Conservation (phyloP, 768 basidiomycete species). For the Clathrus columnatus region DNA sequence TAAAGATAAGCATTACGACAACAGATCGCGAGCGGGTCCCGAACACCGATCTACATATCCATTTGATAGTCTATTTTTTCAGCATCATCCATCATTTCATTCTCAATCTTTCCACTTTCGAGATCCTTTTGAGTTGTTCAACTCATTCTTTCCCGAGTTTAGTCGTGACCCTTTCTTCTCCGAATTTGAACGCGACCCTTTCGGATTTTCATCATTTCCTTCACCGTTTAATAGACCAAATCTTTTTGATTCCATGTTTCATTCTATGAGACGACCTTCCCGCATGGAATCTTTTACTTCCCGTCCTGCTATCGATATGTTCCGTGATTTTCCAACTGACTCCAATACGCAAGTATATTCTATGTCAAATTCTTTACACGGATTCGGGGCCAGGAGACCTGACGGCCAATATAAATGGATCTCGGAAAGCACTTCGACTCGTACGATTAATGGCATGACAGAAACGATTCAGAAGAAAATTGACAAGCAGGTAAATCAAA, state of each 20-base stretch:
- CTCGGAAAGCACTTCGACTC: conserved; percentile 47
- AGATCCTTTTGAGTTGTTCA: conserved; percentile 69
- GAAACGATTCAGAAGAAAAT: conserved; percentile 45
- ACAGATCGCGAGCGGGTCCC: conserved; percentile 14
- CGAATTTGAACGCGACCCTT: too few relatives aligned
- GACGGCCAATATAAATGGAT: conserved; percentile 33
- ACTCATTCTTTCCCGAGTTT: conserved; percentile 55
- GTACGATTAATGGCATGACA: conserved; percentile 60
- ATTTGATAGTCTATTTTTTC: conserved; percentile 21
- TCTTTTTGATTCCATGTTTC: not conserved
- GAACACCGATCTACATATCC: not conserved
- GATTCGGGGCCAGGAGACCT: conserved; percentile 11
- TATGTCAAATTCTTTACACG: not conserved
- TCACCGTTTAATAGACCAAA: not conserved
- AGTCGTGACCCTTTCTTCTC: conserved; percentile 19
- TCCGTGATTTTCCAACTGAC: not conserved
- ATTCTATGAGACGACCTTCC: conserved; percentile 13
- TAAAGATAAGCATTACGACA: not conserved
- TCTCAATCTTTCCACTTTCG: conserved; percentile 34
- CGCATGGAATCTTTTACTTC: not conserved
- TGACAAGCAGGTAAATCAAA: conserved; percentile 43
- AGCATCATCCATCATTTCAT: not conserved
- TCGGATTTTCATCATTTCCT: not conserved
- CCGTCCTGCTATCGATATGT: conserved; percentile 7
- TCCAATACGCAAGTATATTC: not conserved